Base-by-base conservation (phyloP, 1,139 yeast species). In the Geotrichum siamense region DNA sequence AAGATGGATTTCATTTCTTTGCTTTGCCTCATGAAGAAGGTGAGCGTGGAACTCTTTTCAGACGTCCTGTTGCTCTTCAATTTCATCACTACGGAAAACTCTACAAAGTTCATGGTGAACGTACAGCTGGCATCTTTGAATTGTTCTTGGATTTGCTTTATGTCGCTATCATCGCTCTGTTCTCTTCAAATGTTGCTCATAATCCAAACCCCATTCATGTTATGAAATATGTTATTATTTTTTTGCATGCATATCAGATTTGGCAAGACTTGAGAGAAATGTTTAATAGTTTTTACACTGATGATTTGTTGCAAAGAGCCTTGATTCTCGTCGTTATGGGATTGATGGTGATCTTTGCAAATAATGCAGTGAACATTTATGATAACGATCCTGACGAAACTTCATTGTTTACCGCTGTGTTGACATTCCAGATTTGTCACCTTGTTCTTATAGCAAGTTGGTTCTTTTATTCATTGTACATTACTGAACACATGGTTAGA, bases 191-290 rank as follows among this genome's bases (percentile, higher is more conserved):
- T 37, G 82, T 81, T 0, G 68, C 75, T 12, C 75, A 72, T 47
- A 58, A 69, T 19, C 78, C 79, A 16, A 60, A 70, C 30, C 78
- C 79, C 29, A 58, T 57, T 2, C 64, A 77, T 0, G 59, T 78
- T 21, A 60, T 75, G 38, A 69, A 70, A 52, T 78, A 76, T 52
- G 51, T 76, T 10, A 55, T 79, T 35, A 59, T 76, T 3, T 78
- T 78, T 49, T 49, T 74, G 16, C 83, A 82, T 0, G 71, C 77
- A 12, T 79, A 79, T 76, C 72, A 72, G 21, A 74, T 79, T 21
- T 79, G 85, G 84, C 64, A 73, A 26, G 84, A 78, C 54, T 65
- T 79, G 48, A 76, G 78, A 54, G 83, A 78, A 50, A 72, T 78
- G 52, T 76, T 78, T 68, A 78, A 79, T 58, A 77, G 77, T 56